Evolutionary conservation across 2,329 filamentous ascomycete genomes (phyloP).

Genomic region (Escovopsis sp.): DNA sequence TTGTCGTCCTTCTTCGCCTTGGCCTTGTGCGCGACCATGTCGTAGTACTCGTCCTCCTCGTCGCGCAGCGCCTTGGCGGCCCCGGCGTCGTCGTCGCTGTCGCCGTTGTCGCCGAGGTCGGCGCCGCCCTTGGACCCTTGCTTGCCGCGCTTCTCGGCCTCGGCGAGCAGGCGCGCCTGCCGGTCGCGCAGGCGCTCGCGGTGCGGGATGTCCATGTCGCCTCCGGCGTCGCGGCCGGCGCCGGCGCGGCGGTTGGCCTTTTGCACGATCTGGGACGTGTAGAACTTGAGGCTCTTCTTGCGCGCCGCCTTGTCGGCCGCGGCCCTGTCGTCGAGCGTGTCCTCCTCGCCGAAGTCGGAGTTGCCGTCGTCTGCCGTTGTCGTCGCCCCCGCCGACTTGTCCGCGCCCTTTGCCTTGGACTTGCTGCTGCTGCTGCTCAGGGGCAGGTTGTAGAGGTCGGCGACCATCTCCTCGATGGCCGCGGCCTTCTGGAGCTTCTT

Average conservation of each 20-base stretch:
- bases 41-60: slow-evolving; percentile 70
- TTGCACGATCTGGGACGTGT: slow-evolving; percentile 93
- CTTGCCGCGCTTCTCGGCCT: slow-evolving; percentile 71
- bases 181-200: slow-evolving; percentile 78
- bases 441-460: slow-evolving; percentile 51
- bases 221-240: slow-evolving; percentile 59
- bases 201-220: slow-evolving; percentile 73
- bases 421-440: slow-evolving; percentile 35
- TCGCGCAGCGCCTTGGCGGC: slow-evolving; percentile 36
- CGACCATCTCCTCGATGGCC: slow-evolving; percentile 55
- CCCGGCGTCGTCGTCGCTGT: slow-evolving; percentile 45
- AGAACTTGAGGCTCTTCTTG: slow-evolving; percentile 91
- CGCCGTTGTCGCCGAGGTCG: slow-evolving; percentile 53
- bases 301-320: slow-evolving; percentile 76
- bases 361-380: slow-evolving; percentile 36
- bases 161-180: slow-evolving; percentile 72
- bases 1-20: slow-evolving; percentile 63
- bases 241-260: slow-evolving; percentile 75
- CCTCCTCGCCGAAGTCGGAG: slow-evolving; percentile 91
- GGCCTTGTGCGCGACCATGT: slow-evolving; percentile 62
- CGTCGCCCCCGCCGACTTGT: slow-evolving; percentile 21
- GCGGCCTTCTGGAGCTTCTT: slow-evolving; percentile 33
- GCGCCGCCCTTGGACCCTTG: slow-evolving; percentile 47
- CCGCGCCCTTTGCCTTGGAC: slow-evolving; percentile 26
- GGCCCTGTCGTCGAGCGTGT: slow-evolving; percentile 58